phyloP scores from a whole-genome alignment of 805 yeast species.

The Metschnikowia kunwiensis region DNA sequence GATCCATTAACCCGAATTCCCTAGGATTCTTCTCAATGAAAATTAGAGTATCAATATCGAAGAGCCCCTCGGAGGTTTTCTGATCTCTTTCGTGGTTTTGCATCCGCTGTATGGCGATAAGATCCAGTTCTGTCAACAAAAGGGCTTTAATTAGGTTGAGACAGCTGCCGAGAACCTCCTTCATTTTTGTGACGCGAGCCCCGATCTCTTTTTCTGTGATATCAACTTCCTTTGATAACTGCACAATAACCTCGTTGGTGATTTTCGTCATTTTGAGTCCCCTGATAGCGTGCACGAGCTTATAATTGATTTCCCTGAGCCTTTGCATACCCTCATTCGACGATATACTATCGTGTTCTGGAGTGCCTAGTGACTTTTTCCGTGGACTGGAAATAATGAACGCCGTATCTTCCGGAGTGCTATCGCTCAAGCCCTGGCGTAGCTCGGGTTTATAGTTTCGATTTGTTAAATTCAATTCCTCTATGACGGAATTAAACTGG shows the following conservation, averaged over 20 bases:
- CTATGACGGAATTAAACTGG: conserved; percentile 29
- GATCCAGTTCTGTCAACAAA: conserved; percentile 32
- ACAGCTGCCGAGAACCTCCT: conserved; percentile 23
- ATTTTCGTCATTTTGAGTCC: conserved; percentile 36
- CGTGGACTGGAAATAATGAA: conserved; percentile 21
- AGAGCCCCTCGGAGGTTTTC: conserved; percentile 25
- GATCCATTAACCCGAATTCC: conserved; percentile 38
- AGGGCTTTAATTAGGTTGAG: conserved; percentile 26
- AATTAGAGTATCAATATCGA: conserved; percentile 37
- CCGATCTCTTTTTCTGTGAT: conserved; percentile 26
- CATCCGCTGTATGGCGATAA: conserved; percentile 32
- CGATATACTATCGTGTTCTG: too few species aligned
- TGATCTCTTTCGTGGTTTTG: conserved; percentile 13
- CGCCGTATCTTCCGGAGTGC: conserved; percentile 11
- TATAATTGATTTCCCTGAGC: conserved; percentile 37
- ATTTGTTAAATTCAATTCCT: conserved; percentile 20
- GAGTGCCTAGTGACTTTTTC: conserved; percentile 9
- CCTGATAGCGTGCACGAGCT: conserved; percentile 34
- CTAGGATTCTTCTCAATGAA: conserved; percentile 36
- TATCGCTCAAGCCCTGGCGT: conserved; percentile 6
- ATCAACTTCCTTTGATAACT: conserved; percentile 26
- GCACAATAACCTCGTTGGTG: conserved; percentile 26
- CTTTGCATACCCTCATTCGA: conserved; percentile 22
- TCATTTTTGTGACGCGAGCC: conserved; percentile 24
- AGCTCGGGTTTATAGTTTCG: conserved; percentile 7